A percentile compares a stretch with the other conserved stretches of the same genome.
phyloP scores from a whole-genome alignment of 225 moss, liverwort and hornwort species.

The Marchantia polymorpha region DNA sequence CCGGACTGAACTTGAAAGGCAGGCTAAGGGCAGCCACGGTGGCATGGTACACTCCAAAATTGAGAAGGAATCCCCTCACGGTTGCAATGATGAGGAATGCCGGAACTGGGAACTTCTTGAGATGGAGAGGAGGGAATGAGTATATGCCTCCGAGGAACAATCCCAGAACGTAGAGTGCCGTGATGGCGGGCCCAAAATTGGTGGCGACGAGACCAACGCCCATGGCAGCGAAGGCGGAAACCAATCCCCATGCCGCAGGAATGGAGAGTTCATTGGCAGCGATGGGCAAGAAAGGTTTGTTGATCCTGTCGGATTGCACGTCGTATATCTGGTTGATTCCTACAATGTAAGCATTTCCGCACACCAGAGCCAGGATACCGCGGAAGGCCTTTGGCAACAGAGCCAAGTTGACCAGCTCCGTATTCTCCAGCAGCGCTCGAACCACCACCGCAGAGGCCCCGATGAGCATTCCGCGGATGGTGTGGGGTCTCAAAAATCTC shows the following conservation, averaged over 20 bases:
- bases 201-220: conserved; percentile 65
- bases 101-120: conserved; percentile 76
- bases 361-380: conserved; percentile 69
- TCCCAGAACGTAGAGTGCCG: conserved; percentile 54
- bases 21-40: conserved; percentile 79
- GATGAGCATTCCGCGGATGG: conserved; percentile 75
- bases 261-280: conserved; percentile 81
- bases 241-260: conserved; percentile 68
- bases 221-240: conserved; percentile 46
- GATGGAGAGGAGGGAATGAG: conserved; percentile 70
- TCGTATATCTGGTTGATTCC: conserved; percentile 98
- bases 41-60: conserved; percentile 89
- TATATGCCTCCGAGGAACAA: conserved; percentile 75
- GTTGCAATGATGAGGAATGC: conserved; percentile 88
- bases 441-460: conserved; percentile 72
- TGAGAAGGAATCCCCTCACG: conserved; percentile 80
- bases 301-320: conserved; percentile 73
- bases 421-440: conserved; percentile 70
- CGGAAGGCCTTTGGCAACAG: conserved; percentile 75
- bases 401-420: conserved; percentile 53
- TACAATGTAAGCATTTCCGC: conserved; percentile 88
- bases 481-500: conserved; percentile 87
- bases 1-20: conserved; percentile 63
- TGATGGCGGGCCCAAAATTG: conserved; percentile 75
- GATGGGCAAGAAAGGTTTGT: conserved; percentile 86